Percentiles rank a stretch among this genome's conserved stretches.
Conservation (phyloP, 2,329 filamentous ascomycete genomes). For the Sclerotinia glacialis region DNA sequence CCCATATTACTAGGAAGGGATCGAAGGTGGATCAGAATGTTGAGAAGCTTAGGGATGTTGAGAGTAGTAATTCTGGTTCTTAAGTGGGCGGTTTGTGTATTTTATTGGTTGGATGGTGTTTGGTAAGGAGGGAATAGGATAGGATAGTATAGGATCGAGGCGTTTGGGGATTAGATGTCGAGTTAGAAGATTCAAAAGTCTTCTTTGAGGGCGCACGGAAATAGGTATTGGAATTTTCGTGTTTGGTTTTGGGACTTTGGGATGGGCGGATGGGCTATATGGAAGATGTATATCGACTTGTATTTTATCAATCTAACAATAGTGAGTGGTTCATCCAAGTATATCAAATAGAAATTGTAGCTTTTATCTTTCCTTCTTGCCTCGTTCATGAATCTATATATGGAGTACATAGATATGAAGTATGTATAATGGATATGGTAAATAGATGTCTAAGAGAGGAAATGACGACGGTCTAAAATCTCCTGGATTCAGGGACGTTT, state of each 20-base stretch:
- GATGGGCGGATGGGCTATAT: background rate
- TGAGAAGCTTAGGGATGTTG: background rate
- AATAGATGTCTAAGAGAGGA: background rate
- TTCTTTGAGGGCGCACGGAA: background rate
- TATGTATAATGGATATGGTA: background rate
- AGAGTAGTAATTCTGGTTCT: background rate
- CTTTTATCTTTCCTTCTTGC: background rate
- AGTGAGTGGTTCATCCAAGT: no score
- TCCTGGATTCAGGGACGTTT: background rate
- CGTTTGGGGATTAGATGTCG: background rate
- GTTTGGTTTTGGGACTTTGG: background rate
- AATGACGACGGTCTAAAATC: background rate
- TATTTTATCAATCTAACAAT: background rate
- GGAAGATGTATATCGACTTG: background rate
- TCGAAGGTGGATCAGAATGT: background rate
- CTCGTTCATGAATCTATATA: background rate
- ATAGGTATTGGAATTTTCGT: rapidly evolving
- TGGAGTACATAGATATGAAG: no score
- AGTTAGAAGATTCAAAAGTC: background rate
- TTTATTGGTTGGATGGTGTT: no score
- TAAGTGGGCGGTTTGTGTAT: background rate
- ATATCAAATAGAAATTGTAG: background rate
- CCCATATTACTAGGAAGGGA: background rate
- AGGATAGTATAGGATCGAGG: no score
- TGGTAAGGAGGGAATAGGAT: background rate